phyloP scores from a whole-genome alignment of 495 filamentous ascomycete species.

The Corynascus novoguineensis region DNA sequence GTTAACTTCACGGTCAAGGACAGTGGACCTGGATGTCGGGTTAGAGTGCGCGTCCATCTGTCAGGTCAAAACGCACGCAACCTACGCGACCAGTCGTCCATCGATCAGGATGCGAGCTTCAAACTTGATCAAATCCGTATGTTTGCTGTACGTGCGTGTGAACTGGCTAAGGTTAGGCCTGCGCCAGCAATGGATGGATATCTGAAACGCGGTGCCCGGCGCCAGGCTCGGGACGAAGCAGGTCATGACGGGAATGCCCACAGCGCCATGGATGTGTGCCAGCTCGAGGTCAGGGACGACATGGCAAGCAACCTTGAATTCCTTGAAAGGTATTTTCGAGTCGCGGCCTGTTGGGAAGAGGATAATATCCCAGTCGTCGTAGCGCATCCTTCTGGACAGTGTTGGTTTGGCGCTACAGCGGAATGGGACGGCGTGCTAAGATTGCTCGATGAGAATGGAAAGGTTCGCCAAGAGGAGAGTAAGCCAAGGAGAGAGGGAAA shows the following conservation, averaged over 20 bases:
- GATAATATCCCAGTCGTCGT: slow-evolving; percentile 75
- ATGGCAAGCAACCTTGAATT: slow-evolving; percentile 81
- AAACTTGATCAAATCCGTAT: slow-evolving; percentile 56
- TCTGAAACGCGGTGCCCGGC: slow-evolving; percentile 56
- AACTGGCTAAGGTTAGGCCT: slow-evolving; percentile 57
- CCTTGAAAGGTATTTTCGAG: slow-evolving; percentile 63
- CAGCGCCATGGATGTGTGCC: slow-evolving; percentile 37
- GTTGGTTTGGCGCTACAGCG: neutral
- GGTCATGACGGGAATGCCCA: slow-evolving; percentile 61
- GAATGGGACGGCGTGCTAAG: neutral
- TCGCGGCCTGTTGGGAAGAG: slow-evolving; percentile 58
- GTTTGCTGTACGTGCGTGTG: slow-evolving; percentile 55
- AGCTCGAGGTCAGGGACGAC: slow-evolving; percentile 60
- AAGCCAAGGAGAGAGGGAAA: slow-evolving; percentile 1
- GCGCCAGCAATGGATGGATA: slow-evolving; percentile 82
- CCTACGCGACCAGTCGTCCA: slow-evolving; percentile 60
- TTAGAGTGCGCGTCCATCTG: slow-evolving; percentile 4
- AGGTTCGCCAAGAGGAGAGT: slow-evolving; percentile 12
- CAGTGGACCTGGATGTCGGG: slow-evolving; percentile 41
- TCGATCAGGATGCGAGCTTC: slow-evolving; percentile 69
- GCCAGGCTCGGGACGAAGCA: slow-evolving; percentile 69
- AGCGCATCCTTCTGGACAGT: slow-evolving; percentile 56
- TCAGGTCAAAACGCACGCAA: neutral
- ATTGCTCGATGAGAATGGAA: slow-evolving; percentile 21
- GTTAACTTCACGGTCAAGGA: slow-evolving; percentile 49